phyloP scores from a whole-genome alignment of 768 basidiomycete species.

The Amanita phalloides region DNA sequence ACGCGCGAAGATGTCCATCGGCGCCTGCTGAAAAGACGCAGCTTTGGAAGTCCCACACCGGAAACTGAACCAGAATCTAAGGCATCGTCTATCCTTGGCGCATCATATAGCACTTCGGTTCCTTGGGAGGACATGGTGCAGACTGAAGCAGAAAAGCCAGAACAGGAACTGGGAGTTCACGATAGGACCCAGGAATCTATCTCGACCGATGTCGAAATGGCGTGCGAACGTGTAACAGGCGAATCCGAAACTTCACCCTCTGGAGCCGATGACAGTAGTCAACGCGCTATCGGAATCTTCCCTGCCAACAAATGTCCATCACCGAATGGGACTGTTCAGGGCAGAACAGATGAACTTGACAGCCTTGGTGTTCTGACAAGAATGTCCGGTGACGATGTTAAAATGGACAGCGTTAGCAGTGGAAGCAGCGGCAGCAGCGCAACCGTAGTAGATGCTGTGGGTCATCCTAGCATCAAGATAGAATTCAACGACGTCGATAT shows the following conservation, averaged over 20 bases:
- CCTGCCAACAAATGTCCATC: background rate
- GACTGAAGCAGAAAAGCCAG: background rate
- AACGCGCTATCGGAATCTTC: constrained; percentile 10
- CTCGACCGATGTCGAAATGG: background rate
- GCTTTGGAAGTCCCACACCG: constrained; percentile 30
- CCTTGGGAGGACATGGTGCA: background rate
- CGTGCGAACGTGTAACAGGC: constrained; percentile 34
- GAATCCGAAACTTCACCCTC: background rate
- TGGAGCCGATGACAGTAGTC: constrained; percentile 27
- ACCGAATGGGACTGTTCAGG: constrained; percentile 9
- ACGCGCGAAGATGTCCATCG: constrained; percentile 44
- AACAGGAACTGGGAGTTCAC: background rate
- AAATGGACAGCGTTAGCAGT: constrained; percentile 1
- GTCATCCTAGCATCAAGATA: constrained; percentile 17
- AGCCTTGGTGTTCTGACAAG: constrained; percentile 22
- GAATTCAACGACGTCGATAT: constrained; percentile 47
- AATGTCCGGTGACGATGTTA: constrained; percentile 5
- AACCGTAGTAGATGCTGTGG: background rate
- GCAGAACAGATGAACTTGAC: constrained; percentile 41
- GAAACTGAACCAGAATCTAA: constrained; percentile 9
- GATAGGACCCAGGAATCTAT: background rate
- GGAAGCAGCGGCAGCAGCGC: constrained; percentile 9
- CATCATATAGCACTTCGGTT: background rate
- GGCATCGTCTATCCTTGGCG: background rate
- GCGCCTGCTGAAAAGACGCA: constrained; percentile 33